phyloP scores from a whole-genome alignment of 2,329 filamentous ascomycete species.

The Fusarium brachygibbosum region DNA sequence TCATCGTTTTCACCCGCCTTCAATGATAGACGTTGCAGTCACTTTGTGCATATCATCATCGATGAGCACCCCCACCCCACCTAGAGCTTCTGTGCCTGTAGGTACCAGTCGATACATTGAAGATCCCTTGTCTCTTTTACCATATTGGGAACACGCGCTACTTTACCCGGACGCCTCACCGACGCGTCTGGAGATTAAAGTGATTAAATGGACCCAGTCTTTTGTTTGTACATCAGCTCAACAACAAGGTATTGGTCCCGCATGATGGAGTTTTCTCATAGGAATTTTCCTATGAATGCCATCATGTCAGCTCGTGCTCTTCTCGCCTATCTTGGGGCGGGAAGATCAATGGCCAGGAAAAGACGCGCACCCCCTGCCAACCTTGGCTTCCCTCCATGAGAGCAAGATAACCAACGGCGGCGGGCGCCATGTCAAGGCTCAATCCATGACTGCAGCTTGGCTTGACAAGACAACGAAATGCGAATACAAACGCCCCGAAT shows the following conservation, averaged over 20 bases:
- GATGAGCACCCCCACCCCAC: slow-evolving; percentile 2
- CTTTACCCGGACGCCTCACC: slow-evolving; percentile 41
- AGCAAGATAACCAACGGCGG: slow-evolving; percentile 11
- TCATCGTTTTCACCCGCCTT: background rate
- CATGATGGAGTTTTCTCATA: slow-evolving; percentile 1
- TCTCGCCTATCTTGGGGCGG: slow-evolving; percentile 49
- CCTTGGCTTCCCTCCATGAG: slow-evolving; percentile 24
- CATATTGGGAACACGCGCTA: slow-evolving; percentile 31
- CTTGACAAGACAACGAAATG: background rate
- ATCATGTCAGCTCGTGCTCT: slow-evolving; percentile 32
- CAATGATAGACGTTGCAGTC: background rate
- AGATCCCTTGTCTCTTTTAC: slow-evolving; percentile 22
- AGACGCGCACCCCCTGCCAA: slow-evolving; percentile 38
- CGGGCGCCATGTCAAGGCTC: slow-evolving; percentile 11
- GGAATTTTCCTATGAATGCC: slow-evolving; percentile 13
- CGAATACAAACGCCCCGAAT: background rate
- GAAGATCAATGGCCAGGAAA: slow-evolving; percentile 46
- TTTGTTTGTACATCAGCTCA: slow-evolving; percentile 37
- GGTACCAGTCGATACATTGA: slow-evolving; percentile 32
- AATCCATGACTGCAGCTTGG: slow-evolving; percentile 3
- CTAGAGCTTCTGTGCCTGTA: slow-evolving; percentile 8
- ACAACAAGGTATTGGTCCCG: slow-evolving; percentile 7
- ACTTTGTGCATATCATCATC: background rate
- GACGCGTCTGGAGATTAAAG: slow-evolving; percentile 47
- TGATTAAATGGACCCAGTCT: slow-evolving; percentile 43